Conservation (phyloP, 1,284 basidiomycete genomes). For the Rhodotorula mucilaginosa region DNA sequence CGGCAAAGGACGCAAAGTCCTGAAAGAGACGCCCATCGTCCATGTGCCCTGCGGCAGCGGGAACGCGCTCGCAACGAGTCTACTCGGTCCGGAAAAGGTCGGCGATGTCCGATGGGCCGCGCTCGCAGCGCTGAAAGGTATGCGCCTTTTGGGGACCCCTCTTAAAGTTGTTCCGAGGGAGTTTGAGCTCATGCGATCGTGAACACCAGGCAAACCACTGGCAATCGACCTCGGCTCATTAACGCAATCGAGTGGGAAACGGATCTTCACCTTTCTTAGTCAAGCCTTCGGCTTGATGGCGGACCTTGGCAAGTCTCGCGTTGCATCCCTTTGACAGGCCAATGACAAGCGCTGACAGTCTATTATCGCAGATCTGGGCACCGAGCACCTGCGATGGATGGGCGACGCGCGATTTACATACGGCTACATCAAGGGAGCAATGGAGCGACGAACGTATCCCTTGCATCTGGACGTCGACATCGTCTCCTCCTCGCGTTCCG, state of each 20-base stretch:
- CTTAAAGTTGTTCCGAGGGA: background rate
- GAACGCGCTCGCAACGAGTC: constrained; percentile 62
- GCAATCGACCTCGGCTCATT: constrained; percentile 78
- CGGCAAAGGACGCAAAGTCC: constrained; percentile 64
- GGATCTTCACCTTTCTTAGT: constrained; percentile 83
- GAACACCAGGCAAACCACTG: constrained; percentile 61
- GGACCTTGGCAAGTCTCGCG: constrained; percentile 56
- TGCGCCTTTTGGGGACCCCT: constrained; percentile 21
- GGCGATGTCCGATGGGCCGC: constrained; percentile 47
- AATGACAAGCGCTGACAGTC: background rate
- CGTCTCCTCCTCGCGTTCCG: constrained; percentile 44
- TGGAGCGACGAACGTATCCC: constrained; percentile 19
- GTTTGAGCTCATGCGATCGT: background rate
- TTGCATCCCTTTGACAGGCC: background rate
- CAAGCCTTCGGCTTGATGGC: constrained; percentile 87
- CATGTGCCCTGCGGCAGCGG: constrained; percentile 87
- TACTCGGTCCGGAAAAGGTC: constrained; percentile 11
- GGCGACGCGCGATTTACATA: constrained; percentile 86
- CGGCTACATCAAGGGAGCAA: constrained; percentile 67
- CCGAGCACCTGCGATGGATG: constrained; percentile 86
- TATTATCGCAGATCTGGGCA: constrained; percentile 55
- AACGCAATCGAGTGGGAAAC: constrained; percentile 59
- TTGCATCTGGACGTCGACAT: constrained; percentile 18
- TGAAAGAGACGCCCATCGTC: constrained; percentile 67
- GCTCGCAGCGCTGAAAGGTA: constrained; percentile 34